Evolutionary conservation across 2,329 filamentous ascomycete species (phyloP), one percentile per base, ranked within the genome.

Genomic region (Grosmannia clavigera): DNA sequence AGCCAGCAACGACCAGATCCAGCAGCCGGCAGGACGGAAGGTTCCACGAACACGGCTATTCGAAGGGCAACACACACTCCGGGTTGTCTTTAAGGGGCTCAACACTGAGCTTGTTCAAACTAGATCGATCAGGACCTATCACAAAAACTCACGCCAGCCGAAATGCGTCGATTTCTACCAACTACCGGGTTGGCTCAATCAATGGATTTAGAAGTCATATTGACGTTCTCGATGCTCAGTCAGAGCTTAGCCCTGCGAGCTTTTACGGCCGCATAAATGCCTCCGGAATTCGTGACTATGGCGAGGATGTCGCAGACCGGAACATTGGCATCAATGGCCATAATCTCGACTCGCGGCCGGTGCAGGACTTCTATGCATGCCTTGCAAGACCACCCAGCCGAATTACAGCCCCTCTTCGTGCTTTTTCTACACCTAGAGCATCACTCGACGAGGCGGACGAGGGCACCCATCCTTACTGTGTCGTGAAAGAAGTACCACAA

Each of bases 281-380:
- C 1, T 67, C 78, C 0, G 81, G 81, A 1, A 71, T 73, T 0
- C 74, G 76, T 52, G 77, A 81, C 57, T 85, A 82, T 64, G 83
- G 79, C n/a, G 84, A 87, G 67, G 83, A 85, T 66, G 81, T 86
- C 1, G 83, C 82, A 1, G 81, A 85, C 64, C 75, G 84, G 40
- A 86, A 86, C 62, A 72, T 82, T 54, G 70, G 68, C 4, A 67
- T 72, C 29, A 77, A 73, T 53, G 65, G 66, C 1, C 62, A 68
- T 43, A 65, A 73, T 58, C 62, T 74, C 6, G 65, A 69, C 9
- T 73, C 72, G 2, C 60, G 67, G 12, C 70, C 69, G 12, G 70
- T 72, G 0, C 68, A 70, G 31, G 70, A 70, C 2, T 75, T 73
- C 35, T 74, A 76, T 62, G 66, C 71, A 11, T 63, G 62, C 14